phyloP scores from a whole-genome alignment of 1,284 basidiomycete genomes.

The Anthracocystis setariae region DNA sequence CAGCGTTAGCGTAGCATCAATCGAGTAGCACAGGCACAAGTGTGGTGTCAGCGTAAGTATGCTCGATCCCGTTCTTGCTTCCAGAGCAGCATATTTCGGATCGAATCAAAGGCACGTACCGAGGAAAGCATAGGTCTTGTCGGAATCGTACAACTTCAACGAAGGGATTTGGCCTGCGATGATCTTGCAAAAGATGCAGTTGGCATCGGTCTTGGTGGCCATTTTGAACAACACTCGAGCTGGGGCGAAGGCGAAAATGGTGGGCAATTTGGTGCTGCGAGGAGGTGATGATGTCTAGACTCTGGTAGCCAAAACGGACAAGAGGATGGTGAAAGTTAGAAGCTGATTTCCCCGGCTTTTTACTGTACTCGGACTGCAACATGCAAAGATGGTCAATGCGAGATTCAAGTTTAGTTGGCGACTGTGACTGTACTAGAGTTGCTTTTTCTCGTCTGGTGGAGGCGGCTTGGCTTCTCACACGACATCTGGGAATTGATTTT shows the following conservation, averaged over 20 bases:
- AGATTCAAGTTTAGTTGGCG: slow-evolving; percentile 1
- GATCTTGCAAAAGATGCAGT: slow-evolving; percentile 71
- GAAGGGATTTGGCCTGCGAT: slow-evolving; percentile 68
- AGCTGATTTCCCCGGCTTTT: slow-evolving; percentile 20
- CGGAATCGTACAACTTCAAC: slow-evolving; percentile 69
- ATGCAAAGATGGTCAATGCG: slow-evolving; percentile 23
- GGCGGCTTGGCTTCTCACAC: no score
- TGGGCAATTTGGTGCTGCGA: slow-evolving; percentile 25
- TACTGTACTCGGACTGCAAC: no score
- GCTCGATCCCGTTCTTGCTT: no score
- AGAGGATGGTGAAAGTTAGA: not conserved
- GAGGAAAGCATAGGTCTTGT: slow-evolving; percentile 64
- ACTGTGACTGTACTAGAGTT: no score
- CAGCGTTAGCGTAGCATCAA: not conserved
- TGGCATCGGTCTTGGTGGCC: slow-evolving; percentile 54
- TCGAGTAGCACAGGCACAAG: not conserved
- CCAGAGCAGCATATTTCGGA: no score
- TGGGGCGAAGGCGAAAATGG: slow-evolving; percentile 49
- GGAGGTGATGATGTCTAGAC: slow-evolving; percentile 1
- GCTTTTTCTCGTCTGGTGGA: no score
- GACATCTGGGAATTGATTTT: no score
- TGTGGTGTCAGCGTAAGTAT: no score
- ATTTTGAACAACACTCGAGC: slow-evolving; percentile 52
- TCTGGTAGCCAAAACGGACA: not conserved
- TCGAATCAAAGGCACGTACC: slow-evolving; percentile 17